Evolutionary conservation across 352 stramenopile species (phyloP).

Genomic region (Globisporangium takayamanum): DNA sequence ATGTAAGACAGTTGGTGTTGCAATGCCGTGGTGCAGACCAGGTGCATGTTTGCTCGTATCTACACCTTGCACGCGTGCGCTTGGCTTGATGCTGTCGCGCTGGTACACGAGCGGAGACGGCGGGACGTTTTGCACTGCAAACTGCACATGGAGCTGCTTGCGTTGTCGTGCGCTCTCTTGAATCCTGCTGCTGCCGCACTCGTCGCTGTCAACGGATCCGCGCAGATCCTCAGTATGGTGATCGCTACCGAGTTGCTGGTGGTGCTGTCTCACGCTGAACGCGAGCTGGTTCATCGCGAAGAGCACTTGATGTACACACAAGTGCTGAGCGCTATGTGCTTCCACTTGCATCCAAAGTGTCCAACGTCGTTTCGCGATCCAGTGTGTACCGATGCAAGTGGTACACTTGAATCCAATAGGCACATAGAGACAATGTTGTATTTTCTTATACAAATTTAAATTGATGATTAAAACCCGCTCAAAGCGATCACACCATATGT

Average conservation of each 20-base stretch:
- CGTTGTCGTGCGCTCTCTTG: not conserved
- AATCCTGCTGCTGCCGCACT: not conserved
- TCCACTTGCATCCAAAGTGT: constrained; percentile 1
- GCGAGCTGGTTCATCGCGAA: constrained; percentile 18
- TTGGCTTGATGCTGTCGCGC: constrained; percentile 2
- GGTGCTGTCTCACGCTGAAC: constrained; percentile 12
- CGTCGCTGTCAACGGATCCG: not conserved
- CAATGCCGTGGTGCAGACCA: not conserved
- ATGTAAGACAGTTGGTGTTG: not conserved
- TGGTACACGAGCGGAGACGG: constrained; percentile 38
- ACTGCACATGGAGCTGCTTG: constrained; percentile 30
- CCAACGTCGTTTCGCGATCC: constrained; percentile 8
- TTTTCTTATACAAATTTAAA: too few relatives aligned
- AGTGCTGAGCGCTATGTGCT: not conserved
- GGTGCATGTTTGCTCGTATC: not conserved
- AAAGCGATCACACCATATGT: too few relatives aligned
- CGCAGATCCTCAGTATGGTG: not conserved
- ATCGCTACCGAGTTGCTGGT: not conserved
- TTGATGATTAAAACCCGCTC: too few relatives aligned
- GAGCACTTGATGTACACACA: not conserved
- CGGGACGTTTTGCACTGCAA: constrained; percentile 33
- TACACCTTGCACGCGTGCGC: not conserved
- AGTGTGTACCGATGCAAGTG: too few relatives aligned
- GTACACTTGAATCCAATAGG: too few relatives aligned
- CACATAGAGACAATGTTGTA: too few relatives aligned